Evolutionary conservation across 1,284 basidiomycete genomes (phyloP).

Genomic region (Wallemia mellicola): DNA sequence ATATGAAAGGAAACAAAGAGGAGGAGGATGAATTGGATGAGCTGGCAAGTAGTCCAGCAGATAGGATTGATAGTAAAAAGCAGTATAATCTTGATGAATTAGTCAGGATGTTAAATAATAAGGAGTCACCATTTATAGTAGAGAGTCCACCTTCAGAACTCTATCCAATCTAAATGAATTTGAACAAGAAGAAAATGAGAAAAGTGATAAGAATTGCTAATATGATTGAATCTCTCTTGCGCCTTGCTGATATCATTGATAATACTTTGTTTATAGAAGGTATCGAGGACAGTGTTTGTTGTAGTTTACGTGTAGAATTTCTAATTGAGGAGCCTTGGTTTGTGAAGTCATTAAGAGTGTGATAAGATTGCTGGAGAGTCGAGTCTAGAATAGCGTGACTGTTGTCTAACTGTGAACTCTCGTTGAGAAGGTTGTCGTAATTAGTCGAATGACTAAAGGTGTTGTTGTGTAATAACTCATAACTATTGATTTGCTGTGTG

Average conservation of each 20-base stretch:
- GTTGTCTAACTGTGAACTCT: slow-evolving; percentile 64
- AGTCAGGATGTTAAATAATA: neutral
- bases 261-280: slow-evolving; percentile 79
- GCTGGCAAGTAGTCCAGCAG: neutral
- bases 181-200: slow-evolving; percentile 49
- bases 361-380: slow-evolving; percentile 79
- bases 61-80: neutral
- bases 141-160: neutral
- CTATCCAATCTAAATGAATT: slow-evolving; percentile 28
- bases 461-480: too few relatives aligned
- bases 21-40: neutral
- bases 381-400: slow-evolving; percentile 86
- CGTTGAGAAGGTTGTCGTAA: slow-evolving; percentile 57
- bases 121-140: neutral
- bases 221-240: slow-evolving; percentile 68
- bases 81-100: neutral
- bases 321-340: slow-evolving; percentile 45
- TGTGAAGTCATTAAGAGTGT: slow-evolving; percentile 79
- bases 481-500: too few relatives aligned
- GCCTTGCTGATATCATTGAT: slow-evolving; percentile 65
- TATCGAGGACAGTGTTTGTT: slow-evolving; percentile 49
- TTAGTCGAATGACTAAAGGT: slow-evolving; percentile 40
- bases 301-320: slow-evolving; percentile 54
- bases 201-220: slow-evolving; percentile 56
- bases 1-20: neutral